Evolutionary conservation across 2,329 filamentous ascomycete genomes (phyloP), one percentile per base, ranked within the genome.

Genomic region (Corinectria fuckeliana): DNA sequence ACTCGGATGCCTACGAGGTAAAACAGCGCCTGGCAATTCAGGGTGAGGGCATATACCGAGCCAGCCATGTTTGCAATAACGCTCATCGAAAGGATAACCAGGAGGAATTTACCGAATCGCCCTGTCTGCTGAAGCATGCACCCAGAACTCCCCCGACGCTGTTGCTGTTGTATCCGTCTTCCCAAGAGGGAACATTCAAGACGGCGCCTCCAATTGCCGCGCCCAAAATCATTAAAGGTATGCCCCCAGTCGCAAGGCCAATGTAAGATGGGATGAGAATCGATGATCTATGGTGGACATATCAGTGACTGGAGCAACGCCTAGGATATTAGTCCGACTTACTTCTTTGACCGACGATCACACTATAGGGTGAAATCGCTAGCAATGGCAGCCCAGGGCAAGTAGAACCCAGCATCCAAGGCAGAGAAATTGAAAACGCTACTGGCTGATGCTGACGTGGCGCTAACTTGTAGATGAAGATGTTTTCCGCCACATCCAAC

Each of bases 21-120:
- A 6, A 75, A 48, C 14, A 80, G 63, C 56, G 77, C 70, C 69
- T 79, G 78, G 21, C 75, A 60, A 56, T 75, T 75, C 32, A 76
- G 56, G 3, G 74, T 67, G 49, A 76, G 65, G 9, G 74, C 71
- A 53, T 76, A 76, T 63, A 75, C 72, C 4, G 72, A 70, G 28
- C 69, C 70, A 20, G 70, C 69, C n/a, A 74, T 68, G 57, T 75
- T 73, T 6, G 71, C 72, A 26, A 75, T 61, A 9, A 76, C 63
- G 7, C 68, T 71, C 51, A 76, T 61, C 8, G 74, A 69, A 1
- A 76, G 63, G 2, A 76, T 51, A 2, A 75, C 73, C n/a, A 71
- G 59, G 14, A 76, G 65, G 48, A 76, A 75, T 36, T 38, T 45
- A 4, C 51, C 51, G 69, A 69, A 69, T 9, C 63, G 50, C 8